Evolutionary conservation across 371 early-diverging fungal genomes (phyloP), one percentile per base, ranked within the genome.

Genomic region (Furculomyces boomerangus): DNA sequence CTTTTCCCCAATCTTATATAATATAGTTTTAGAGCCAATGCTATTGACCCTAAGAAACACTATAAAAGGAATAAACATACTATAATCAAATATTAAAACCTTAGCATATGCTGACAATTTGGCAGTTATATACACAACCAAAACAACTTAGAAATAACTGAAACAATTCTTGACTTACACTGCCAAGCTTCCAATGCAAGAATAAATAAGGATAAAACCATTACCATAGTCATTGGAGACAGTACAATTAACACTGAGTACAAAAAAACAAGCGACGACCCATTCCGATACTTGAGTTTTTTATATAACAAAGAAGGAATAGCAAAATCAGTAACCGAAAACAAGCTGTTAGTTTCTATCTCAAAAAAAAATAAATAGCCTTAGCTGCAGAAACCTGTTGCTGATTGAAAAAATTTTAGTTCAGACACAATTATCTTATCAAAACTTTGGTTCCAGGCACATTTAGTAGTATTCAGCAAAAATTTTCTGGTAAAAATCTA

Each of bases 21-120:
- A 60, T 22, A 7, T 56, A 1, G 26, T 60, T 7, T 37, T 49
- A 18, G 59, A 60, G 24, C 57, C 53, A 1, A 28, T 60, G 0
- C 51, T 60, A 24, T 39, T 51, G 27, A 44, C 50, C 46, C 20
- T 56, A 14, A 31, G 52, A 2, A 3, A 2, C 0, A 0, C 20
- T 13, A 48, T 57, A 0, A 24, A 43, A 3, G 60, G 60, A 1
- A 0, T 56, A 3, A 2, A 16, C 1, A 41, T 50, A 8, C 30
- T 44, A 1, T 40, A 37, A 0, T 47, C 37, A n/a, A 25, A 24
- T 1, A 16, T 60, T 3, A 32, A 30, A 0, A 53, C 56, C 2
- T 41, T 55, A 1, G 51, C 53, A 2, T 60, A 48, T 22, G 57
- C 60, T 16, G 60, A 60, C 25, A 50, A 60, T 26, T 16, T 60